A percentile compares a stretch with the other conserved stretches of the same genome.
These are phyloP conservation scores for Antarctomyces pellizariae DNA, from an alignment of 495 filamentous ascomycete species.

Conservation along the genomic window DNA sequence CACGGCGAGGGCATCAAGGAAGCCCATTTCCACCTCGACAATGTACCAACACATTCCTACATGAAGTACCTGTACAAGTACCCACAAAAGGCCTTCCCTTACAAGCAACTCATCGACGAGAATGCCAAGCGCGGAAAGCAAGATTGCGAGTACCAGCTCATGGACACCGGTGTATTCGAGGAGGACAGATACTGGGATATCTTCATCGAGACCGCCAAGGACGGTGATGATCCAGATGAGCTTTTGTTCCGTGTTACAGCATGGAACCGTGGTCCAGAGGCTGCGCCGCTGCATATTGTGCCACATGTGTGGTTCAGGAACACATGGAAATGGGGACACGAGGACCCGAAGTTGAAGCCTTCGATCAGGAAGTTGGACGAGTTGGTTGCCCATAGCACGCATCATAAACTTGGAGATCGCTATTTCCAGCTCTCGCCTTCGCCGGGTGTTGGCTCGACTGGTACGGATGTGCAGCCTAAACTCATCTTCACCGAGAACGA, in stretches of 20 bases:
- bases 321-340: conserved; percentile 81
- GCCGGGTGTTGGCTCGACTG: conserved; percentile 51
- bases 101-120: conserved; percentile 62
- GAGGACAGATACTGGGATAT: conserved; percentile 93
- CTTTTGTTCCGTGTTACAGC: conserved; percentile 85
- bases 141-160: conserved; percentile 74
- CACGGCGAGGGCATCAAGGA: conserved; percentile 95
- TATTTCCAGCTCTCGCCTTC: conserved; percentile 77
- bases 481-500: conserved; percentile 91
- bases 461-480: conserved; percentile 60
- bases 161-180: conserved; percentile 81
- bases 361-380: conserved; percentile 37
- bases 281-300: conserved; percentile 76
- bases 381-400: conserved; percentile 45
- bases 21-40: conserved; percentile 87
- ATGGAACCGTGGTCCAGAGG: conserved; percentile 82
- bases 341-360: conserved; percentile 49
- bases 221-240: conserved; percentile 69
- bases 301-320: conserved; percentile 95
- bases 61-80: conserved; percentile 99
- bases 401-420: conserved; percentile 55
- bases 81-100: conserved; percentile 76
- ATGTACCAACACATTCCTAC: conserved; percentile 83
- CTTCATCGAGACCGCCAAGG: conserved; percentile 89
- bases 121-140: conserved; percentile 51